Percentiles rank a stretch among this genome's conserved stretches.
Evolutionary conservation across 495 filamentous ascomycete species (phyloP).

Genomic region (Baudoinia panamericana): DNA sequence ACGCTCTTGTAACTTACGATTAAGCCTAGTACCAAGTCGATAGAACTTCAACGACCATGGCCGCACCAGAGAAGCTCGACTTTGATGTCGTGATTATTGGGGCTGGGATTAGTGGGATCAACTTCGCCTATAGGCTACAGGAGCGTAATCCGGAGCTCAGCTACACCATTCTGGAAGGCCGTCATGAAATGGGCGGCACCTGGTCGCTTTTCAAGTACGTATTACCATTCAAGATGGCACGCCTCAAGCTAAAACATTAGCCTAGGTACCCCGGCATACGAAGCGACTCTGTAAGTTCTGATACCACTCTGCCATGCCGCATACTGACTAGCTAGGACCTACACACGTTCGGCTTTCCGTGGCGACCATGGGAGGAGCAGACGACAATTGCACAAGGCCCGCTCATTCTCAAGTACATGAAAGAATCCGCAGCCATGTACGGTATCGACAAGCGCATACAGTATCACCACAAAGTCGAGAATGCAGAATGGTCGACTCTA

Average conservation of each 20-base stretch:
- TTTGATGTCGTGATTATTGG: conserved; percentile 59
- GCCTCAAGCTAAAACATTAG: too few species aligned
- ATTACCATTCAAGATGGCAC: too few species aligned
- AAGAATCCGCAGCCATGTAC: conserved; percentile 41
- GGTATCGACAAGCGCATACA: conserved; percentile 51
- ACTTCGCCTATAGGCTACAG: conserved; percentile 58
- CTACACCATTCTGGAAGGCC: conserved; percentile 51
- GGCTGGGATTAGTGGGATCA: conserved; percentile 49
- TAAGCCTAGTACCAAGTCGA: too few species aligned
- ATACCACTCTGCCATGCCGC: conserved; percentile 38
- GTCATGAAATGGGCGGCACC: conserved; percentile 50
- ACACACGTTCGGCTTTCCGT: conserved; percentile 54
- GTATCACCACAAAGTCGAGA: conserved; percentile 43
- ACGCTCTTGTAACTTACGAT: too few species aligned
- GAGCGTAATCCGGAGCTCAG: conserved; percentile 39
- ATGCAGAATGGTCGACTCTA: conserved; percentile 46
- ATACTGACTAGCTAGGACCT: conserved; percentile 32
- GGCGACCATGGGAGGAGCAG: conserved; percentile 49
- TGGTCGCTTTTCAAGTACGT: conserved; percentile 64
- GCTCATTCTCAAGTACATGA: conserved; percentile 49
- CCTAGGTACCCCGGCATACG: too few species aligned
- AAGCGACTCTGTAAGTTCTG: conserved; percentile 27
- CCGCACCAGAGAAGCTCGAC: conserved; percentile 1
- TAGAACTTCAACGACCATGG: too few species aligned
- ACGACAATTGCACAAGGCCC: conserved; percentile 48